These are phyloP conservation scores for Fraxinus anomala DNA, from an alignment of 257 asterid genomes.

Conservation along the genomic window DNA sequence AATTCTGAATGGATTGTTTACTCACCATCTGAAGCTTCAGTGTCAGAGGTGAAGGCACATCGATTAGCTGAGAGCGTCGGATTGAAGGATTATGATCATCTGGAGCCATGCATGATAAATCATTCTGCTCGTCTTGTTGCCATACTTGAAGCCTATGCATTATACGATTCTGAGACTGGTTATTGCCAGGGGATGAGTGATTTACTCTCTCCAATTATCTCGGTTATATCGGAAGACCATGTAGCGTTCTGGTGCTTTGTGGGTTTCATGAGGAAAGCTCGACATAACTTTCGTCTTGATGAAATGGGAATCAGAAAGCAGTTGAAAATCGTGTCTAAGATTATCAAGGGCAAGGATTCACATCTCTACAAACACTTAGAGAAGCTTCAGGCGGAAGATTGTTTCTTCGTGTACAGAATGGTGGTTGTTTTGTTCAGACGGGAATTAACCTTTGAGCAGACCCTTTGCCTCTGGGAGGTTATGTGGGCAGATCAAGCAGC, in stretches of 20 bases:
- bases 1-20: slow-evolving; percentile 69
- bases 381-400: slow-evolving; percentile 88
- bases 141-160: slow-evolving; percentile 85
- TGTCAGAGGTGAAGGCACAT: slow-evolving; percentile 59
- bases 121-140: slow-evolving; percentile 88
- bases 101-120: slow-evolving; percentile 70
- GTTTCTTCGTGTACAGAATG: slow-evolving; percentile 95
- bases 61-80: slow-evolving; percentile 73
- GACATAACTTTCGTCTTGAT: slow-evolving; percentile 88
- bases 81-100: slow-evolving; percentile 69
- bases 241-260: slow-evolving; percentile 89
- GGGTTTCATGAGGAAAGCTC: slow-evolving; percentile 92
- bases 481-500: slow-evolving; percentile 99
- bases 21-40: slow-evolving; percentile 71
- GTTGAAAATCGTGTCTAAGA: slow-evolving; percentile 63
- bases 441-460: slow-evolving; percentile 80
- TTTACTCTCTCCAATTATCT: slow-evolving; percentile 79
- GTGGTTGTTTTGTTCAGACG: slow-evolving; percentile 86
- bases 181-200: slow-evolving; percentile 98
- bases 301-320: slow-evolving; percentile 86
- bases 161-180: slow-evolving; percentile 81
- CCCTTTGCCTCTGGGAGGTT: slow-evolving; percentile 89
- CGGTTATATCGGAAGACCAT: slow-evolving; percentile 75
- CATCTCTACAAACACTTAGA: slow-evolving; percentile 80
- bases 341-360: slow-evolving; percentile 75